phyloP scores from a whole-genome alignment of 768 basidiomycete genomes.

The Mycena rosella region DNA sequence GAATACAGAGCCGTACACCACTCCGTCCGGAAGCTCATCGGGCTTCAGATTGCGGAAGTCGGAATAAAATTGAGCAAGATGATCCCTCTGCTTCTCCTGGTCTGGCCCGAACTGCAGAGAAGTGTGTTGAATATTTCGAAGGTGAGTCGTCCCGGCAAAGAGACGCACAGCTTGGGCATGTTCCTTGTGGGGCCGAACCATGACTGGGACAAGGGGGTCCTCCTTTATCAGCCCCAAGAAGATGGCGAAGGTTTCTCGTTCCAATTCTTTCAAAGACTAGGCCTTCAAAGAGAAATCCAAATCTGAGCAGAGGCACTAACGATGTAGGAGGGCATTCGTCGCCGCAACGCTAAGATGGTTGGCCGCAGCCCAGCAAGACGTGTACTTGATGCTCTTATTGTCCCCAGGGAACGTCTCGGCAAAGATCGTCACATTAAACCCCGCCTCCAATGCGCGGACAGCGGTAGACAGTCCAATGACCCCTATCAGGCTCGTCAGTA shows the following conservation, averaged over 20 bases:
- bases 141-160: background rate
- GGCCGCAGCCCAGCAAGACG: conserved; percentile 64
- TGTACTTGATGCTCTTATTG: conserved; percentile 59
- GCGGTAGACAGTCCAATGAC: conserved; percentile 69
- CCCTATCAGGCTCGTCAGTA: conserved; percentile 46
- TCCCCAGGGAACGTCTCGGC: conserved; percentile 67
- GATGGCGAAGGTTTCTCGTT: conserved; percentile 22
- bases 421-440: conserved; percentile 61
- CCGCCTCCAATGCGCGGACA: conserved; percentile 60
- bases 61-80: conserved; percentile 23
- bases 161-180: conserved; percentile 15
- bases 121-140: background rate
- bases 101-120: conserved; percentile 3
- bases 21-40: conserved; percentile 29
- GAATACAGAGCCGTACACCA: conserved; percentile 11
- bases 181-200: conserved; percentile 20
- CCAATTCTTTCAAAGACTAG: conserved; percentile 14
- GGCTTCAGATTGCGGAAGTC: conserved; percentile 22
- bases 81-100: conserved; percentile 11
- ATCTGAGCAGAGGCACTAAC: background rate
- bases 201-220: conserved; percentile 27
- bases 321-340: conserved; percentile 16
- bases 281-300: background rate
- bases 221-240: conserved; percentile 21
- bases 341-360: conserved; percentile 35